Conservation (phyloP, 2,329 filamentous ascomycete genomes). For the Pseudocercospora fuligena region DNA sequence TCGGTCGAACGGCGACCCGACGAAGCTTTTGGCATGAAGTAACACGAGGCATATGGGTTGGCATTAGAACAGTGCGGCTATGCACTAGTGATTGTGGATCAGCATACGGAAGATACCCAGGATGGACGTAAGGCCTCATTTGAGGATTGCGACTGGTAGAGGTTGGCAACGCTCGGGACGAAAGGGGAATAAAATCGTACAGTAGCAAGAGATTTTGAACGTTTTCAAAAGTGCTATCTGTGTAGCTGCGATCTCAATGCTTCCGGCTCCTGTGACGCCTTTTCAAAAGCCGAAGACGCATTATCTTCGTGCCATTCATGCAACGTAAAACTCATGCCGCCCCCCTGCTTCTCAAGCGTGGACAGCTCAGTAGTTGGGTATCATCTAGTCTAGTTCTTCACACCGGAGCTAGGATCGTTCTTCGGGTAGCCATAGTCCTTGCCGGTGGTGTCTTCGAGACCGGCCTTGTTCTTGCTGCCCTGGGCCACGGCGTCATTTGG, state of each 20-base stretch:
- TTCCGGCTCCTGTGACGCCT: conserved; percentile 5
- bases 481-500: conserved; percentile 65
- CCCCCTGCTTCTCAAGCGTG: background rate
- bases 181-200: background rate
- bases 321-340: conserved; percentile 9
- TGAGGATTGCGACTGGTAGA: background rate
- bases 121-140: background rate
- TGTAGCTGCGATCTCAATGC: conserved; percentile 12
- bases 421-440: conserved; percentile 51
- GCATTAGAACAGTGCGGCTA: background rate
- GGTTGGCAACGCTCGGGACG: background rate
- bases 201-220: background rate
- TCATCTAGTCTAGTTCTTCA: conserved; percentile 4
- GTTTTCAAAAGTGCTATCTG: conserved; percentile 6
- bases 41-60: background rate
- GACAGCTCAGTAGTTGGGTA: background rate
- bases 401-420: conserved; percentile 43
- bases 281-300: conserved; percentile 1
- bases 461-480: conserved; percentile 50
- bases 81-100: background rate
- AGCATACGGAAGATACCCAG: background rate
- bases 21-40: background rate
- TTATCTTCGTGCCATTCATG: conserved; percentile 15
- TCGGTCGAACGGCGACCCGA: background rate
- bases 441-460: conserved; percentile 47